Evolutionary conservation across 2,329 filamentous ascomycete species (phyloP), one percentile per base, ranked within the genome.

Genomic region (Botrytis pseudocinerea): DNA sequence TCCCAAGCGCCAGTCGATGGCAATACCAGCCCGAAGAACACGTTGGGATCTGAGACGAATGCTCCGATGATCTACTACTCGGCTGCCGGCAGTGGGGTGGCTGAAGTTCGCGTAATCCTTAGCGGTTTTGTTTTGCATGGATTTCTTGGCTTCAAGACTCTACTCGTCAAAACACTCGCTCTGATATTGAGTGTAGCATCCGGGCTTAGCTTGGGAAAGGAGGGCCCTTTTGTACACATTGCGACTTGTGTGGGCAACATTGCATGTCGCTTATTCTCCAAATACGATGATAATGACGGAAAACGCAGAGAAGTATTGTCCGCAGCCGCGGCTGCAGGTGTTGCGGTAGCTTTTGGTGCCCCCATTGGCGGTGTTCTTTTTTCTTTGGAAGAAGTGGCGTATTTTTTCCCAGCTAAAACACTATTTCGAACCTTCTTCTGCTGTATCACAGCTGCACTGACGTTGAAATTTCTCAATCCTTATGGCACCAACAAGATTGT

Each of bases 381-480:
- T 82, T 94, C 94, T 48, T 83, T 98, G 44, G 96, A 99, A 82
- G 96, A 98, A 86, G 95, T 98, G 75, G 90, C 93, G 77, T 98
- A 98, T 82, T 98, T 98, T 82, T 98, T 98, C 81, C 95, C 96
- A 0, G 94, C 95, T 9, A 98, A 99, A 84, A 98, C 95, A 0
- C 87, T 99, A 14, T 99, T 99, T 84, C 87, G 96, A 70, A 98
- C 96, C 0, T 99, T 99, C 82, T 98, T 98, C 83, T 98, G 95
- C 85, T 98, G 95, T 82, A 98, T 98, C 78, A 91, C 92, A 46
- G 95, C 96, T 1, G 94, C 96, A 0, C 83, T 99, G 48, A 95
- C 95, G 1, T 85, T 99, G 77, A 98, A 98, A 80, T 98, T 98
- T 77, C 85, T 98, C 54, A 97, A 99, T 78, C 96, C 96, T 0